Evolutionary conservation across 2,329 filamentous ascomycete genomes (phyloP), one percentile per base, ranked within the genome.

Genomic region (Plenodomus lindquistii): DNA sequence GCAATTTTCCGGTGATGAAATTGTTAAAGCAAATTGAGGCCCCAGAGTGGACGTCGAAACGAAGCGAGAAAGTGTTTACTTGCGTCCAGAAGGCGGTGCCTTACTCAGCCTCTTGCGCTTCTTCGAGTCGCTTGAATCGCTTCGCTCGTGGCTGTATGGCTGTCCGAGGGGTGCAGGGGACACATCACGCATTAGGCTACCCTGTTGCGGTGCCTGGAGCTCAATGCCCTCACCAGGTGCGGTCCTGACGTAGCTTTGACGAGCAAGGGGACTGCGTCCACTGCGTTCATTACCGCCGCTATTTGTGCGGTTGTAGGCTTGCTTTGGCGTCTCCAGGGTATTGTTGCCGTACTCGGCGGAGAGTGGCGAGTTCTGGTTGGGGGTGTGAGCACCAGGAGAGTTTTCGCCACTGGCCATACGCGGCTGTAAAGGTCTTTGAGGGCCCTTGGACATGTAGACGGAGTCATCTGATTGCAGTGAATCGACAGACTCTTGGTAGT

Each of bases 241-340:
- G 4, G 64, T 69, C 31, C 67, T 52, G n/a, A 70, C 62, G 51
- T 75, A 77, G 54, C 75, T 77, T 50, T 73, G 71, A 37, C 75
- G 70, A 3, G 76, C 75, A 17, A 79, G 68, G 2, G 77, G 77
- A 49, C 75, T 77, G 21, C 73, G 70, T 42, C 74, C 75, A 7
- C 61, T 67, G n/a, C 73, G 65, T 40, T 50, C 46, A 15, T 63
- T 58, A 27, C 48, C 54, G 19, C 47, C 47, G 34, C 52, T 58
- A 44, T 39, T 53, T 29, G 50, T 44, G 20, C 55, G 45, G 44
- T 57, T 61, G 54, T 70, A 67, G 15, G 65, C 51, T 16, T 65
- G 60, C 44, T 68, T 66, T 19, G 69, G 68, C 13, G 65, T 54
- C 17, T 67, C 63, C 15, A 72, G 54, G 11, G 51, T 60, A 27